phyloP scores from a whole-genome alignment of 306 rosid species.

The Malus orientalis region DNA sequence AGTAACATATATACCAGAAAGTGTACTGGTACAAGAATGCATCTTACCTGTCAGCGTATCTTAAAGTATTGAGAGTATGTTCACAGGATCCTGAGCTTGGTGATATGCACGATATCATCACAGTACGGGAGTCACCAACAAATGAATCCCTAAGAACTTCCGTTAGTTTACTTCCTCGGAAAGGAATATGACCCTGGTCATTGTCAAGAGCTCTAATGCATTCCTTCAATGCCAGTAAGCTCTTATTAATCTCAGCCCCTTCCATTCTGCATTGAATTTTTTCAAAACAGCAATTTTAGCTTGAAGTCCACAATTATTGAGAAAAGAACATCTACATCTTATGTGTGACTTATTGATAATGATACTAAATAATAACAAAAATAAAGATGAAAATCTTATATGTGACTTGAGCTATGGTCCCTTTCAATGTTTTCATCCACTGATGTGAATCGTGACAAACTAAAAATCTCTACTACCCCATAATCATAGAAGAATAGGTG shows the following conservation, averaged over 20 bases:
- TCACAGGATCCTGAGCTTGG: constrained; percentile 98
- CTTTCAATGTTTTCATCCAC: background rate
- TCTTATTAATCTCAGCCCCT: constrained; percentile 99
- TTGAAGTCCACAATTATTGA: constrained; percentile 10
- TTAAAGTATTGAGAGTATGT: constrained; percentile 89
- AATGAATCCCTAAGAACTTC: constrained; percentile 99
- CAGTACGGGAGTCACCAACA: constrained; percentile 94
- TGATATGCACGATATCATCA: constrained; percentile 97
- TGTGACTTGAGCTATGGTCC: background rate
- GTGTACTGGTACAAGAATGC: background rate
- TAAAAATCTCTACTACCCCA: background rate
- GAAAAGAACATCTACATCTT: background rate
- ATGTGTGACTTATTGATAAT: background rate
- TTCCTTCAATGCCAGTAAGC: constrained; percentile 97
- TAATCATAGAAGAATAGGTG: background rate
- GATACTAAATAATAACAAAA: too few species aligned
- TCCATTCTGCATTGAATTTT: constrained; percentile 69
- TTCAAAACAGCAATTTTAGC: constrained; percentile 14
- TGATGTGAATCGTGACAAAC: background rate
- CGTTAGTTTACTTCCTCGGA: constrained; percentile 95
- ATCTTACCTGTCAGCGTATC: constrained; percentile 95
- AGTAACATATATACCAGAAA: constrained; percentile 11
- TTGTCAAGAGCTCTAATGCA: constrained; percentile 98
- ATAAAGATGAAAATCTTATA: background rate
- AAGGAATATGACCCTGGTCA: constrained; percentile 98